Evolutionary conservation across 805 yeast genomes (phyloP), one percentile per base, ranked within the genome.

Genomic region (Spathaspora gorwiae): DNA sequence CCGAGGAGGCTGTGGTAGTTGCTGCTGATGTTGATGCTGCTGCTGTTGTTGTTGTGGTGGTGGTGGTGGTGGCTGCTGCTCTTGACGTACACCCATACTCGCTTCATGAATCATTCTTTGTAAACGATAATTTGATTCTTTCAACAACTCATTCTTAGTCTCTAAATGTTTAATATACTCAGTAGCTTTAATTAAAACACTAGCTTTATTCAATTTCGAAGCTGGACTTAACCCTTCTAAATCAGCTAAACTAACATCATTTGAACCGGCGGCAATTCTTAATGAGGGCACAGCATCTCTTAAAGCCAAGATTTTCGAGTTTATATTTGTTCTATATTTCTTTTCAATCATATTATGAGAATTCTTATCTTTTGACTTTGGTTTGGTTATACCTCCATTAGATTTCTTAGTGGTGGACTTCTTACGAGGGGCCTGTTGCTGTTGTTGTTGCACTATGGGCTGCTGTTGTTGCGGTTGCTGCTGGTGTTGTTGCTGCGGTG

Each of bases 261-360:
- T 72, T 13, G 70, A 64, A 38, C 79, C 75, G 12, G 80, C 70
- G 7, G 83, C 83, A 34, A 83, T 80, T 53, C 87, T 72, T 43
- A 87, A 69, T 2, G 94, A 66, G 3, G 95, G 95, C 13, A 87
- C 95, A 2, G 88, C 84, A 53, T 85, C 85, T 57, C 89, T 71
- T 30, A 87, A 73, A 37, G 82, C 84, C 31, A 78, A 52, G 39
- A 87, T 85, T 60, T 82, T 84, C 44, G 83, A 72, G 56, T 85
- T 87, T 52, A 87, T 84, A 56, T 87, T 86, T 15, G 87, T 83
- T 53, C 95, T 65, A 63, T 87, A 87, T 57, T 84, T 82, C 65
- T 86, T 86, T 59, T 87, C 95, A 53, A 87, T 83, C 72, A 84
- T 80, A 57, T 86, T 87, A 64, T 87, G 95, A 7, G 87, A 76